These are phyloP conservation scores for Murraya paniculata DNA, from an alignment of 345 rosid genomes.

Conservation along the genomic window DNA sequence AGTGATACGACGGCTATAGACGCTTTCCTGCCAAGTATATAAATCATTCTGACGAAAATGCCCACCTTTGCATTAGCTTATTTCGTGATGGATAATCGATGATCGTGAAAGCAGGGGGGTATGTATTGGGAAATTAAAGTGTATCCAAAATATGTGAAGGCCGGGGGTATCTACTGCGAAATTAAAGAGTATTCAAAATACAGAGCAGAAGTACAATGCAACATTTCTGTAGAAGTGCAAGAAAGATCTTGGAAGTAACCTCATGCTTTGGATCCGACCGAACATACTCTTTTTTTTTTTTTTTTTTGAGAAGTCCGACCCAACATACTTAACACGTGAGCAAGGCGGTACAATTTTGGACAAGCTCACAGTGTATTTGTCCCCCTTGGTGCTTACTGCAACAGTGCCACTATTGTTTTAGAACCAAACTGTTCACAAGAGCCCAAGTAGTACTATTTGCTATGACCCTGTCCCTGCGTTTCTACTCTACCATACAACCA, in stretches of 20 bases:
- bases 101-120: neutral
- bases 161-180: neutral
- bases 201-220: neutral
- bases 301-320: too few relatives aligned
- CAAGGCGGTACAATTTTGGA: neutral
- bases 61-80: neutral
- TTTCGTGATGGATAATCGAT: neutral
- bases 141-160: too few relatives aligned
- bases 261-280: neutral
- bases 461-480: neutral
- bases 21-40: neutral
- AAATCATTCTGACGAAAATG: neutral
- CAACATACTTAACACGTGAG: too few relatives aligned
- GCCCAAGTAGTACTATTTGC: neutral
- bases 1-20: neutral
- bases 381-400: neutral
- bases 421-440: neutral
- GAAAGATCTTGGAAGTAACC: slow-evolving; percentile 32
- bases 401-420: neutral
- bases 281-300: too few relatives aligned
- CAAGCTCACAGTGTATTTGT: neutral
- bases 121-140: too few relatives aligned
- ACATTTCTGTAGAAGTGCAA: neutral
- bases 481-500: neutral
- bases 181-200: neutral